Evolutionary conservation across 140 eudicot genomes (phyloP).

Genomic region (Stevia rebaudiana): DNA sequence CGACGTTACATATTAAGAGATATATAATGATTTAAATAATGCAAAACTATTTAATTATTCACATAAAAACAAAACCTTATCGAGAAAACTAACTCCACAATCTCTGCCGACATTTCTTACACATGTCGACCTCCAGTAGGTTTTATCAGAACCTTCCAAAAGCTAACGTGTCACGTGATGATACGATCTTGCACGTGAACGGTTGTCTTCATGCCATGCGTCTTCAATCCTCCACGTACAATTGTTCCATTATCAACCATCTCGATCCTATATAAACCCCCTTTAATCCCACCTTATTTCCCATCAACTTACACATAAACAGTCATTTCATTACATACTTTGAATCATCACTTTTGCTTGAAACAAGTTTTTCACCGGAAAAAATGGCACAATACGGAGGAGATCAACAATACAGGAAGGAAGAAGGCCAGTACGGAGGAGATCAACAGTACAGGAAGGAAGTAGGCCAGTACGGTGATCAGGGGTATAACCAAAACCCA

Average conservation of each 20-base stretch:
- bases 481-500: slow-evolving; percentile 22
- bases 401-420: slow-evolving; percentile 16
- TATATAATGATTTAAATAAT: too few species aligned
- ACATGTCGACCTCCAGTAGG: slow-evolving; percentile 14
- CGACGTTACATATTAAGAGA: too few species aligned
- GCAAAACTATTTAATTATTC: not conserved
- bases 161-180: slow-evolving; percentile 16
- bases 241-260: not conserved
- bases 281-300: slow-evolving; percentile 12
- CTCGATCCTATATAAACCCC: slow-evolving; percentile 9
- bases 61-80: slow-evolving; percentile 13
- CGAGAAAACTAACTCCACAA: slow-evolving; percentile 16
- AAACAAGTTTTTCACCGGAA: not conserved
- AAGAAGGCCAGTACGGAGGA: slow-evolving; percentile 21
- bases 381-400: slow-evolving; percentile 40
- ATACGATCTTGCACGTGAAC: slow-evolving; percentile 26
- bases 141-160: not conserved
- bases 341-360: not conserved
- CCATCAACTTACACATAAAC: slow-evolving; percentile 15
- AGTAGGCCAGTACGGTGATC: slow-evolving; percentile 15
- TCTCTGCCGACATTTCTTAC: slow-evolving; percentile 27
- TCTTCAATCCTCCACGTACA: slow-evolving; percentile 22
- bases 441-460: slow-evolving; percentile 15
- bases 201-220: slow-evolving; percentile 26
- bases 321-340: not conserved